Percentiles rank a stretch among this genome's conserved stretches.
Conservation (phyloP, 768 basidiomycete species). For the Tulasnella sp. region DNA sequence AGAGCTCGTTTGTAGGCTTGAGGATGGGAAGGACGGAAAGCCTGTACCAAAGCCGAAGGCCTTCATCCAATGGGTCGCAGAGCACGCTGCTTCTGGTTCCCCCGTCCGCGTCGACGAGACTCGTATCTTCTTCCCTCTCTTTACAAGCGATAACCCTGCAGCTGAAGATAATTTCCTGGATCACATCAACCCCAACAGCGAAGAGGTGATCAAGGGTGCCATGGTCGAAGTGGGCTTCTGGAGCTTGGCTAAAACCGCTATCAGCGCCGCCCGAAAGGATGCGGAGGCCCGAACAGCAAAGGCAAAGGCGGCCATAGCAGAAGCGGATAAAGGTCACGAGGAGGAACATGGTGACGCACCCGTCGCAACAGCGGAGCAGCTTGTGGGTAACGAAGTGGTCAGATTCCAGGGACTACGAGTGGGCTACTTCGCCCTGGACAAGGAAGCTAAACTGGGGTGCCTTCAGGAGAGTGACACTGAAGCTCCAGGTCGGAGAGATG, state of each 20-base stretch:
- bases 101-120: constrained; percentile 88
- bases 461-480: constrained; percentile 59
- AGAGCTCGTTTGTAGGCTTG: constrained; percentile 78
- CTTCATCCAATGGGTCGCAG: constrained; percentile 97
- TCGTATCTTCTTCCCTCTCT: constrained; percentile 88
- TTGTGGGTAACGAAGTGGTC: constrained; percentile 88
- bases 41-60: constrained; percentile 77
- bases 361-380: constrained; percentile 71
- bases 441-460: constrained; percentile 71
- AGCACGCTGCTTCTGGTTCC: constrained; percentile 73
- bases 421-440: constrained; percentile 93
- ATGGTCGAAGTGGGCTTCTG: constrained; percentile 91
- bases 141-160: constrained; percentile 90
- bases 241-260: constrained; percentile 69
- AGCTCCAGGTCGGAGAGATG: constrained; percentile 56
- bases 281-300: constrained; percentile 58
- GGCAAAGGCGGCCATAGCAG: constrained; percentile 45
- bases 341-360: constrained; percentile 55
- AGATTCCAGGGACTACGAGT: constrained; percentile 96
- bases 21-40: constrained; percentile 59
- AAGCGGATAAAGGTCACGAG: constrained; percentile 43
- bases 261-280: constrained; percentile 64
- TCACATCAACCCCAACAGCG: constrained; percentile 81
- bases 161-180: constrained; percentile 73
- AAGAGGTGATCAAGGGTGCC: constrained; percentile 78